A percentile compares a stretch with the other conserved stretches of the same genome.
phyloP scores from a whole-genome alignment of 371 early-diverging fungal species.

The Mucor saturninus region DNA sequence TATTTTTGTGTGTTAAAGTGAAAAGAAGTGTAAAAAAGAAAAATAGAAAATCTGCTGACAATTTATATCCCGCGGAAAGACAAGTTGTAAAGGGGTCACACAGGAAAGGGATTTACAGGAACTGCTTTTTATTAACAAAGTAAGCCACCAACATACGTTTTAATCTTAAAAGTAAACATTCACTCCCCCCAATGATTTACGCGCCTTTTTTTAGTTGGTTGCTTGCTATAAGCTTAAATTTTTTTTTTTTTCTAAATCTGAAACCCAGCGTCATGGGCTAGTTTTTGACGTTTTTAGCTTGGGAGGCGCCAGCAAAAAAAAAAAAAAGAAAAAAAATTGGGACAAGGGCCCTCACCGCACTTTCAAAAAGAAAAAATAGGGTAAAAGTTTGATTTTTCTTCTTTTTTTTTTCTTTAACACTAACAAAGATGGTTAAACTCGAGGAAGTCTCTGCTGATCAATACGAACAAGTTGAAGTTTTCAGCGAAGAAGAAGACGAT shows the following conservation, averaged over 20 bases:
- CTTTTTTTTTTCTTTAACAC: constrained; percentile 13
- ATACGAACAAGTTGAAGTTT: constrained; percentile 46
- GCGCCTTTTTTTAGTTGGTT: neutral
- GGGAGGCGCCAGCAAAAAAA: neutral
- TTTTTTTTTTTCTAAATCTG: neutral
- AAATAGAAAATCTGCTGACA: constrained; percentile 1
- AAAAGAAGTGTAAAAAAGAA: constrained; percentile 8
- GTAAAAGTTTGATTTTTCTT: constrained; percentile 11
- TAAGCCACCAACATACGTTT: neutral
- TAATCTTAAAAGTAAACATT: neutral
- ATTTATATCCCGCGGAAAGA: constrained; percentile 9
- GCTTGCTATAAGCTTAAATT: no score
- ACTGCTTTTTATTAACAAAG: neutral
- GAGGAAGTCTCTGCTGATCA: constrained; percentile 58
- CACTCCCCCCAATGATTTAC: neutral
- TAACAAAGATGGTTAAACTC: constrained; percentile 54
- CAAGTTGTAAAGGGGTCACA: neutral
- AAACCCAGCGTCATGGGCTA: neutral
- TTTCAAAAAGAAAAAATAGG: neutral
- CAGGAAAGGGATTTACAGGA: constrained; percentile 7
- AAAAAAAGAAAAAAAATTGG: constrained; percentile 9
- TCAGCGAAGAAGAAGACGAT: constrained; percentile 58
- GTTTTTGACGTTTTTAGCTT: neutral
- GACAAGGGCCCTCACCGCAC: constrained; percentile 23
- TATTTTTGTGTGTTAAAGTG: neutral